Evolutionary conservation across 495 filamentous ascomycete genomes (phyloP), one percentile per base, ranked within the genome.

Genomic region (Aspergillus diversus): DNA sequence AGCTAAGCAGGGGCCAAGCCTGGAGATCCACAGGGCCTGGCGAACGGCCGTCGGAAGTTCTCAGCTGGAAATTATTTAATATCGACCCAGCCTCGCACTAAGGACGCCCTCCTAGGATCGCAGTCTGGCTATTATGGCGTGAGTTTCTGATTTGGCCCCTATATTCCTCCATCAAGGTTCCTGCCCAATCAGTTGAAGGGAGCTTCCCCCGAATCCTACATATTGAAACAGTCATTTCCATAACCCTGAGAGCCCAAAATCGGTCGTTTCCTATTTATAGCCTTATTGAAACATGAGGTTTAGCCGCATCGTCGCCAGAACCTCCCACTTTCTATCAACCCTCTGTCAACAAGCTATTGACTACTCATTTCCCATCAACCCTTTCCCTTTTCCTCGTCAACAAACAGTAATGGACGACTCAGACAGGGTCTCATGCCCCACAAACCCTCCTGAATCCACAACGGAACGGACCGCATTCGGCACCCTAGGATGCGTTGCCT

Each of bases 331-430:
- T 15, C 49, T 60, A 32, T 60, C 58, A 15, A 53, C 32, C 43
- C 47, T 60, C 58, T 60, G 33, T n/a, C 47, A 60, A 42, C 47
- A 54, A 60, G 49, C 49, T 49, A 53, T 60, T 1, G 48, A n/a
- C 47, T 33, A 49, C 58, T 43, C 35, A 39, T 33, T 43, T 31
- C 58, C 58, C 48, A 60, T 60, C 47, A 53, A 60, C 58, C 32
- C 8, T 50, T 52, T 60, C 47, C 46, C 47, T 42, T 9, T 60
- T 51, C 52, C 33, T 60, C 39, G 67, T 68, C 60, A 71, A 66
- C 43, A 60, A 67, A 52, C 31, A 39, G 57, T 60, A 60, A 52
- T 52, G 56, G 32, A 7, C 33, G 9, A 34, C n/a, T n/a, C n/a
- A n/a, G n/a, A n/a, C n/a, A n/a, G n/a, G n/a, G n/a, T n/a, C 16